A percentile compares a stretch with the other conserved stretches of the same genome.
These are phyloP conservation scores for Neopestalotiopsis sp. DNA, from an alignment of 2,329 filamentous ascomycete genomes.

Conservation along the genomic window DNA sequence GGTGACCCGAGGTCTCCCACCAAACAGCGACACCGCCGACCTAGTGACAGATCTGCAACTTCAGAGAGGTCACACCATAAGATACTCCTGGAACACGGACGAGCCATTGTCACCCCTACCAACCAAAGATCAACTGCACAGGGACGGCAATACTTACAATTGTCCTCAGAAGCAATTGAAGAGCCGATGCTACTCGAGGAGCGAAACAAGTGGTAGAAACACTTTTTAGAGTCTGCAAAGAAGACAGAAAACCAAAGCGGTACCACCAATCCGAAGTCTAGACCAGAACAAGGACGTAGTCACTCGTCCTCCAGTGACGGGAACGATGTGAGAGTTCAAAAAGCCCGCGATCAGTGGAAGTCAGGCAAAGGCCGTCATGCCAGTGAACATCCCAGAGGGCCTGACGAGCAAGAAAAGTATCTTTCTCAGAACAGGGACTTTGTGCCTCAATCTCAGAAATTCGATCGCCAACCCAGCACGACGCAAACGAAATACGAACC, in stretches of 20 bases:
- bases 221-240: constrained; percentile 8
- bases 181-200: background rate
- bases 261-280: background rate
- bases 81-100: background rate
- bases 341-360: constrained; percentile 17
- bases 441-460: background rate
- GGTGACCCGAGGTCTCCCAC: background rate
- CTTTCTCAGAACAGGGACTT: constrained; percentile 55
- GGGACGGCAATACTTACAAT: background rate
- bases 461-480: background rate
- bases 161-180: constrained; percentile 1
- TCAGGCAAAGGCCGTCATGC: constrained; percentile 12
- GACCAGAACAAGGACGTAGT: background rate
- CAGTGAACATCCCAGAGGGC: constrained; percentile 9
- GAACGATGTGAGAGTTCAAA: background rate
- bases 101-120: background rate
- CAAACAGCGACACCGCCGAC: background rate
- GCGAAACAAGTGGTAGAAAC: constrained; percentile 20
- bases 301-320: background rate
- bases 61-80: background rate
- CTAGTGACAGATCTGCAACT: background rate
- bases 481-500: background rate
- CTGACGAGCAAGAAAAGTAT: constrained; percentile 27
- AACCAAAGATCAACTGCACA: constrained; percentile 7
- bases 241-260: constrained; percentile 8